phyloP scores from a whole-genome alignment of 352 stramenopile genomes.

The Thalassiosira livingstoniorum region DNA sequence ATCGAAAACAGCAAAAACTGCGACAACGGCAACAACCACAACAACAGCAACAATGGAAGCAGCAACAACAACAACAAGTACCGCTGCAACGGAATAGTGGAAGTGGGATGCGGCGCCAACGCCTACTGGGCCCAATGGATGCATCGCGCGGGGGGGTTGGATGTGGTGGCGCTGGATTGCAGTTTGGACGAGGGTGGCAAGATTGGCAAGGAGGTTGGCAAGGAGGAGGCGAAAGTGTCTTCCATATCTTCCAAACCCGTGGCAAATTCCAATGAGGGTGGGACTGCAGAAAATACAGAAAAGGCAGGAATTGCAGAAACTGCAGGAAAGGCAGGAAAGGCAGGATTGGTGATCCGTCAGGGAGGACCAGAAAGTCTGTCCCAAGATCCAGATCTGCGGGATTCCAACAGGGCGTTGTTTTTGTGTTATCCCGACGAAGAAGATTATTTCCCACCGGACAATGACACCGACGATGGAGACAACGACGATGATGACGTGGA shows the following conservation, averaged over 20 bases:
- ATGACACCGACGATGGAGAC: constrained; percentile 31
- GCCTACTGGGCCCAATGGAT: constrained; percentile 77
- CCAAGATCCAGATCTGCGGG: constrained; percentile 57
- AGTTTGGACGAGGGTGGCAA: constrained; percentile 83
- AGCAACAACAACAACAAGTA: too few species aligned
- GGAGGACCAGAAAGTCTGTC: constrained; percentile 72
- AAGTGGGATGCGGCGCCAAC: constrained; percentile 82
- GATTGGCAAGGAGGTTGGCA: constrained; percentile 70
- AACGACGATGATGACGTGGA: constrained; percentile 59
- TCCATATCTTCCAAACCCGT: background rate
- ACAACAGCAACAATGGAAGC: too few species aligned
- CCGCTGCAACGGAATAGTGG: constrained; percentile 87
- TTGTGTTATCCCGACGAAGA: constrained; percentile 94
- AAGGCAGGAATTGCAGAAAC: constrained; percentile 17
- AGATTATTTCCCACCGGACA: constrained; percentile 61
- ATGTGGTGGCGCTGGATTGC: constrained; percentile 77
- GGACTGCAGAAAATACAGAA: constrained; percentile 61
- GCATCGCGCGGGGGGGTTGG: constrained; percentile 57
- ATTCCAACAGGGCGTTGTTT: constrained; percentile 90
- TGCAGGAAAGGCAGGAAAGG: constrained; percentile 11
- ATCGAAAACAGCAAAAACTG: too few species aligned
- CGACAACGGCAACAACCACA: too few species aligned
- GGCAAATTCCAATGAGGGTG: constrained; percentile 57
- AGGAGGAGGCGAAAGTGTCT: background rate
- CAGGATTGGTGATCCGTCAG: constrained; percentile 46